Evolutionary conservation across 1,139 yeast genomes (phyloP).

Genomic region (Blastobotrys malaysiensis): DNA sequence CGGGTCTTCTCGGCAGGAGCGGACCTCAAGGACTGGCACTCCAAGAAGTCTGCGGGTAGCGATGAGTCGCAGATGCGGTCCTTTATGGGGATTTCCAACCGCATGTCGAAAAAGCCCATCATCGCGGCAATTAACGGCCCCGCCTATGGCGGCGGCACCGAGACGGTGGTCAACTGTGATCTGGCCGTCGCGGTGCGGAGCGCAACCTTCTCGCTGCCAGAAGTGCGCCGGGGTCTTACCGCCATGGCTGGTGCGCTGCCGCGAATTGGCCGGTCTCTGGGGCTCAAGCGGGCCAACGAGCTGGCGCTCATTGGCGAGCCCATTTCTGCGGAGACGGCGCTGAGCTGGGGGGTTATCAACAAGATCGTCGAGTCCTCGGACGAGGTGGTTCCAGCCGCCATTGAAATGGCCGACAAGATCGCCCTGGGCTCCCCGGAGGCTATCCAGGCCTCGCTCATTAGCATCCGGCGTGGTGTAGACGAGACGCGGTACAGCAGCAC

Average conservation of each 20-base stretch:
- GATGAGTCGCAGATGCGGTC: slow-evolving; percentile 16
- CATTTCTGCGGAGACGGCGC: slow-evolving; percentile 26
- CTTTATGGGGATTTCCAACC: slow-evolving; percentile 30
- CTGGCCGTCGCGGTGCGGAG: slow-evolving; percentile 28
- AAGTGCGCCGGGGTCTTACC: slow-evolving; percentile 31
- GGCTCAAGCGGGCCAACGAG: slow-evolving; percentile 29
- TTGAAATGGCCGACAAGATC: slow-evolving; percentile 25
- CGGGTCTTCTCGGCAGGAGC: slow-evolving; percentile 32
- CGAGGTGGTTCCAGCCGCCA: slow-evolving; percentile 27
- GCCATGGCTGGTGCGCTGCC: slow-evolving; percentile 34
- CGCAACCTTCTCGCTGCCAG: slow-evolving; percentile 30
- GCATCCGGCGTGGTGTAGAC: slow-evolving; percentile 27
- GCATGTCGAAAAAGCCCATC: slow-evolving; percentile 28
- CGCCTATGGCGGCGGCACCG: slow-evolving; percentile 33
- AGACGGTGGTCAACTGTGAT: slow-evolving; percentile 31
- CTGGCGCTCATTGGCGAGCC: slow-evolving; percentile 31
- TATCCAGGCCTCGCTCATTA: slow-evolving; percentile 24
- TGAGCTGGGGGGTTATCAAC: slow-evolving; percentile 30
- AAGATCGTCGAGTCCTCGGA: slow-evolving; percentile 22
- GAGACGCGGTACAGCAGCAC: slow-evolving; percentile 20
- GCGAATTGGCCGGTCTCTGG: slow-evolving; percentile 26
- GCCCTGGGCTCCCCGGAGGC: slow-evolving; percentile 30
- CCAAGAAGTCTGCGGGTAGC: slow-evolving; percentile 3
- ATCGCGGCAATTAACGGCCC: slow-evolving; percentile 32
- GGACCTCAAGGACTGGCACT: slow-evolving; percentile 27